Evolutionary conservation across 495 filamentous ascomycete genomes (phyloP).

Genomic region (Aspergillus ostianus): DNA sequence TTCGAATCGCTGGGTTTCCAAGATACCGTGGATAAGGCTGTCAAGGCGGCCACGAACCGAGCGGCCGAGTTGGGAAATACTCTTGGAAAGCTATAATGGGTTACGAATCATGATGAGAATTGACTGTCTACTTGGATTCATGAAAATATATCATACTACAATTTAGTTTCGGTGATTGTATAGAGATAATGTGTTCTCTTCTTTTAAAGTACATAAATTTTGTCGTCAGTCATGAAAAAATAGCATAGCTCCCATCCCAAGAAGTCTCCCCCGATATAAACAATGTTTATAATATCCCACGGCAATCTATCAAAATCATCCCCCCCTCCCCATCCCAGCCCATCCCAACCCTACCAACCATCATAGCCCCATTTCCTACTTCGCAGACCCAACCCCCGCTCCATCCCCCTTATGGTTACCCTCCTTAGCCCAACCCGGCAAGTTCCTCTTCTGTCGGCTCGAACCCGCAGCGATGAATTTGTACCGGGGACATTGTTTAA

Average conservation of each 20-base stretch:
- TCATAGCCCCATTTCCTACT: background rate
- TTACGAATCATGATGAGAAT: no score
- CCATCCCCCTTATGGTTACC: background rate
- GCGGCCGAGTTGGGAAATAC: constrained; percentile 35
- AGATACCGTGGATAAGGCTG: constrained; percentile 38
- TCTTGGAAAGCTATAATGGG: constrained; percentile 15
- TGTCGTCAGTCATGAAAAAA: no score
- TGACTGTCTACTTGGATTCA: no score
- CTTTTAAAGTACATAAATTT: no score
- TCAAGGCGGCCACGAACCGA: constrained; percentile 36
- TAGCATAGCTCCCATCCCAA: no score
- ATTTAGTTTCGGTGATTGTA: no score
- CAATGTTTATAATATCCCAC: no score
- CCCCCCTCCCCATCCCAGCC: background rate
- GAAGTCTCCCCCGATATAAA: no score
- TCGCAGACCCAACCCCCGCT: background rate
- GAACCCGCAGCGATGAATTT: background rate
- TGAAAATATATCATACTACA: no score
- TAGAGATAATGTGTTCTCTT: no score
- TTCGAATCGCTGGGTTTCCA: constrained; percentile 36
- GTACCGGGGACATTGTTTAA: background rate
- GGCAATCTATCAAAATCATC: no score
- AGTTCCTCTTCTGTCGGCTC: background rate
- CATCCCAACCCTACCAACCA: background rate
- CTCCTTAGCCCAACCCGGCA: background rate